Evolutionary conservation across 352 stramenopile species (phyloP).

Genomic region (Sclerospora graminicola): DNA sequence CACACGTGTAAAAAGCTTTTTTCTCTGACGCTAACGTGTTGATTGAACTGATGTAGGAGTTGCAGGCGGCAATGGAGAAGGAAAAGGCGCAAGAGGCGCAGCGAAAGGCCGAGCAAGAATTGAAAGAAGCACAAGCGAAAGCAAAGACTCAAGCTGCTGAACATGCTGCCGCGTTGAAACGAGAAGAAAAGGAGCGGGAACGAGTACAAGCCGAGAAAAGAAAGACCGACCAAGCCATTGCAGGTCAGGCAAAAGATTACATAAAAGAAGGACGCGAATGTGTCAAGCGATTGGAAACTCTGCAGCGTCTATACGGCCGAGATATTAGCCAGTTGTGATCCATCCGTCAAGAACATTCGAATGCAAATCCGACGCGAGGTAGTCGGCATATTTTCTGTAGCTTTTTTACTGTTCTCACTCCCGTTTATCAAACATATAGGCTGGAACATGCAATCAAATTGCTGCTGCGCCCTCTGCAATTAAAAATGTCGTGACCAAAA

Average conservation of each 20-base stretch:
- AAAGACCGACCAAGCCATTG: conserved; percentile 22
- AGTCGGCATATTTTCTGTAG: neutral
- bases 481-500: conserved; percentile 53
- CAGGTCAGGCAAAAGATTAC: conserved; percentile 30
- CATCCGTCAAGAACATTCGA: conserved; percentile 48
- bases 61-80: conserved; percentile 17
- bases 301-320: conserved; percentile 33
- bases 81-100: conserved; percentile 18
- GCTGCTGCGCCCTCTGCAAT: conserved; percentile 56
- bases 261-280: conserved; percentile 32
- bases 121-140: conserved; percentile 26
- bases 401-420: too few species aligned
- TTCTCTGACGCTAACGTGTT: neutral
- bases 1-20: neutral
- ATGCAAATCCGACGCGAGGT: conserved; percentile 64
- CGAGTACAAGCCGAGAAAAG: conserved; percentile 27
- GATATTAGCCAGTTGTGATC: conserved; percentile 41
- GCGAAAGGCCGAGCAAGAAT: conserved; percentile 12
- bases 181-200: conserved; percentile 23
- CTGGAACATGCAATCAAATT: conserved; percentile 76
- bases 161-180: conserved; percentile 15
- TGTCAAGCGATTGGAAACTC: conserved; percentile 35
- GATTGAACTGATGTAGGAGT: conserved; percentile 4
- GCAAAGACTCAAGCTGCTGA: conserved; percentile 20
- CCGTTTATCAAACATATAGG: conserved; percentile 19